Conservation (phyloP, 2,329 filamentous ascomycete species). For the Torrubiella hemipterigena region DNA sequence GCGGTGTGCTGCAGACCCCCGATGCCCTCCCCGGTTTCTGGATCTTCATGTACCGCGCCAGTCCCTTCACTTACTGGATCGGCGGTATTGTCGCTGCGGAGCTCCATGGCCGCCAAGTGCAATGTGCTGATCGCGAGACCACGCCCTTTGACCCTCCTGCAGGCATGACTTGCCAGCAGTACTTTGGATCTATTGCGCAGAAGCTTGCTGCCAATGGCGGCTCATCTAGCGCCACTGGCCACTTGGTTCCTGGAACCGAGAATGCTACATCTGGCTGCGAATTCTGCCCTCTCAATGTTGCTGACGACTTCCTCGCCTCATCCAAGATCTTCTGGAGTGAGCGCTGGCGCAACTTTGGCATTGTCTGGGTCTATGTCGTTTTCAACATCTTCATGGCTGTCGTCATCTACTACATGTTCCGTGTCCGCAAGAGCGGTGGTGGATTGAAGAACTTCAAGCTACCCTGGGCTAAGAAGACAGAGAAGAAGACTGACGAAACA, state of each 20-base stretch:
- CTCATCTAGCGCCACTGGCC: too few relatives aligned
- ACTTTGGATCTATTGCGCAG: slow-evolving; percentile 45
- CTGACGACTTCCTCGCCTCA: slow-evolving; percentile 44
- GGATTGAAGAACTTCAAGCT: slow-evolving; percentile 4
- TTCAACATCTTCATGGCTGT: slow-evolving; percentile 53
- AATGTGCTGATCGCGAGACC: slow-evolving; percentile 43
- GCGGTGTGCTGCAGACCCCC: slow-evolving; percentile 50
- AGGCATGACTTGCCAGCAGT: slow-evolving; percentile 50
- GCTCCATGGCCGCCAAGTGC: slow-evolving; percentile 40
- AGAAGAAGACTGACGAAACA: slow-evolving; percentile 2
- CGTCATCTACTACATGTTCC: slow-evolving; percentile 48
- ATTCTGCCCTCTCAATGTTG: slow-evolving; percentile 54
- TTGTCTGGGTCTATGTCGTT: slow-evolving; percentile 53
- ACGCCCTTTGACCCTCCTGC: slow-evolving; percentile 53
- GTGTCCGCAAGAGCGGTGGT: slow-evolving; percentile 27
- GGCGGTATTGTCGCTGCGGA: slow-evolving; percentile 55
- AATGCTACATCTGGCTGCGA: slow-evolving; percentile 45
- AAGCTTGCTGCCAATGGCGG: slow-evolving; percentile 39
- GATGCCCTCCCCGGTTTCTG: slow-evolving; percentile 55
- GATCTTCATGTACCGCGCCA: slow-evolving; percentile 62
- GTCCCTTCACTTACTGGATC: slow-evolving; percentile 58
- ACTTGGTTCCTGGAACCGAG: too few relatives aligned
- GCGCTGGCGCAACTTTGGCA: slow-evolving; percentile 58
- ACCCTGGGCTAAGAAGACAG: slow-evolving; percentile 3
- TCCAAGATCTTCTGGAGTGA: slow-evolving; percentile 37